Percentiles rank a stretch among this genome's conserved stretches.
Evolutionary conservation across 2,329 filamentous ascomycete species (phyloP).

Genomic region (Cylindrodendrum hubeiense): DNA sequence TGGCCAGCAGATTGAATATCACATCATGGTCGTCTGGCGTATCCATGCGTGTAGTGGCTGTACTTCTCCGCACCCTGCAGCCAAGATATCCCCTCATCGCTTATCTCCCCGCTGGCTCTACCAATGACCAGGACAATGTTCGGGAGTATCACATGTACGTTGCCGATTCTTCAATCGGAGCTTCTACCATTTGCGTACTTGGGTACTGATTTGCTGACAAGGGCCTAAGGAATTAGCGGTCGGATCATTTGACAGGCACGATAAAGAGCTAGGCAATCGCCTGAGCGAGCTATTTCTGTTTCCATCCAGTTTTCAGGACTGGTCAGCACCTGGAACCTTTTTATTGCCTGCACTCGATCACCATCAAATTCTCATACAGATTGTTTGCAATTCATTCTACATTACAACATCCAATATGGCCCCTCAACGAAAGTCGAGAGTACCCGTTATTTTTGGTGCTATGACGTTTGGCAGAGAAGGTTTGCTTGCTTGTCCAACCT

Average conservation of each 20-base stretch:
- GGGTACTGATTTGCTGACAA: not conserved
- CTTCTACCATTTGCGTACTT: too few species aligned
- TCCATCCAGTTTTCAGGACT: not conserved
- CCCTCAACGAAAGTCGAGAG: not conserved
- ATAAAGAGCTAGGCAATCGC: not conserved
- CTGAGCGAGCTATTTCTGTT: not conserved
- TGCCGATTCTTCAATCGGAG: not conserved
- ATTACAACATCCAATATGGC: slow-evolving; percentile 1
- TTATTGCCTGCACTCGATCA: not conserved
- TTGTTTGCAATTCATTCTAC: not conserved
- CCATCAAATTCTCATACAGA: not conserved
- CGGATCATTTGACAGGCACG: not conserved
- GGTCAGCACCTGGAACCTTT: not conserved
- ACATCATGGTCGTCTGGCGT: not conserved
- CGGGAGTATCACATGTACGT: not conserved
- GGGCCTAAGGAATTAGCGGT: not conserved
- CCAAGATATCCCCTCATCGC: not conserved
- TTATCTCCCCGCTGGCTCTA: not conserved
- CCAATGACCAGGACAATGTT: not conserved
- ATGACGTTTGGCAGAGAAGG: slow-evolving; percentile 14
- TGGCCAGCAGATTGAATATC: not conserved
- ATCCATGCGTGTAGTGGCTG: not conserved
- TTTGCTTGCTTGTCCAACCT: not conserved
- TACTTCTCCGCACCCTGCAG: not conserved
- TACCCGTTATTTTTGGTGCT: slow-evolving; percentile 16